Conservation (phyloP, 140 eudicot species). For the Stevia rebaudiana region DNA sequence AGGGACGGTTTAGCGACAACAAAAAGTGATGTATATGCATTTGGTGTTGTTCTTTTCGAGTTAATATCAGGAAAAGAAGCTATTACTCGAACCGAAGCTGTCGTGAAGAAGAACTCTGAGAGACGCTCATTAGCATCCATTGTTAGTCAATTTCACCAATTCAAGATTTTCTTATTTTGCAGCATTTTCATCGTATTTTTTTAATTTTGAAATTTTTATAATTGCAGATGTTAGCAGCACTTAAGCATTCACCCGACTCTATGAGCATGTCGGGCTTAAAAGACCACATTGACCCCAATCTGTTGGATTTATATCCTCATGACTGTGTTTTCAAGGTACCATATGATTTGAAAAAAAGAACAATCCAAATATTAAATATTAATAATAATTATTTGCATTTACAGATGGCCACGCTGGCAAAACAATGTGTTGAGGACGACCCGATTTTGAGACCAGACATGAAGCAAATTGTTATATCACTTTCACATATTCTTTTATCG, state of each 20-base stretch:
- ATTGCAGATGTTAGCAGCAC: constrained; percentile 82
- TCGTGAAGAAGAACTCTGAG: constrained; percentile 48
- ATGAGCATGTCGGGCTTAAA: constrained; percentile 73
- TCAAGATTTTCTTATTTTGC: neutral
- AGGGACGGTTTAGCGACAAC: constrained; percentile 77
- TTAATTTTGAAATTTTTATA: neutral
- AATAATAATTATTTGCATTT: neutral
- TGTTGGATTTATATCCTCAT: constrained; percentile 82
- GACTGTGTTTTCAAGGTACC: constrained; percentile 92
- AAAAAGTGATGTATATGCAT: constrained; percentile 86
- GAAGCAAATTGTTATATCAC: constrained; percentile 90
- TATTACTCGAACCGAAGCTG: constrained; percentile 61
- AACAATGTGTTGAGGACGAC: constrained; percentile 91
- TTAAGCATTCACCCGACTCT: constrained; percentile 74
- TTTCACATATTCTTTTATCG: constrained; percentile 81
- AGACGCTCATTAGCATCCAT: constrained; percentile 83
- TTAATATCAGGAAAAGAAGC: constrained; percentile 88
- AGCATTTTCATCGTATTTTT: too few species aligned
- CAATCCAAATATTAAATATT: neutral
- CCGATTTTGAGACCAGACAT: constrained; percentile 86
- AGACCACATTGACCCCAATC: constrained; percentile 74
- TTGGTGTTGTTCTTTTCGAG: constrained; percentile 90
- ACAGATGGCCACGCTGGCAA: constrained; percentile 79
- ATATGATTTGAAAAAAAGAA: neutral
- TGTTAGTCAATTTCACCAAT: constrained; percentile 39